phyloP scores from a whole-genome alignment of 1,284 basidiomycete species.

The Termitomyces sp. region DNA sequence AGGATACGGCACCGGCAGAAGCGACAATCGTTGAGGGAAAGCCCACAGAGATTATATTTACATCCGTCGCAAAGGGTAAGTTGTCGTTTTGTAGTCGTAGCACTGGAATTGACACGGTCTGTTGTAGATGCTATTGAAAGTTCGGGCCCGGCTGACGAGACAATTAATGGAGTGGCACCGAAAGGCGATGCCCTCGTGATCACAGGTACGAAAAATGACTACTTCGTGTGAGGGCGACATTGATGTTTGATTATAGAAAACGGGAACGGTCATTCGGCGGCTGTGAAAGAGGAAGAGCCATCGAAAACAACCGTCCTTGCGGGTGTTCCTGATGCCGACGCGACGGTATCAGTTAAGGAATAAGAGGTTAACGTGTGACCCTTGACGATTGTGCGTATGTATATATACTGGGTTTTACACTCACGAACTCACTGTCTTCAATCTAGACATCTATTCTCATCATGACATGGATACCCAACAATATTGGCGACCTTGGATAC shows the following conservation, averaged over 20 bases:
- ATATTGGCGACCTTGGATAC: constrained; percentile 1
- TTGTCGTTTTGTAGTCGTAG: not conserved
- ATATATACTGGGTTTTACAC: not conserved
- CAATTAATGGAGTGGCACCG: not conserved
- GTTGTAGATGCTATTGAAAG: not conserved
- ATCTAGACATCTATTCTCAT: not conserved
- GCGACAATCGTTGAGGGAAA: not conserved
- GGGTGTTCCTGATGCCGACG: not conserved
- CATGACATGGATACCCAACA: constrained; percentile 1
- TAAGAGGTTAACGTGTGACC: not conserved
- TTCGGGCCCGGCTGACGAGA: not conserved
- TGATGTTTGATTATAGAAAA: not conserved
- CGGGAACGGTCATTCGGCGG: not conserved
- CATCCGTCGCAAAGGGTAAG: not conserved
- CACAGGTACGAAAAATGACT: not conserved
- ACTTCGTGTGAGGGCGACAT: not conserved
- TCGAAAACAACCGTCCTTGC: not conserved
- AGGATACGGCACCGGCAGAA: not conserved
- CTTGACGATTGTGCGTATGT: not conserved
- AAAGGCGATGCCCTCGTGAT: not conserved
- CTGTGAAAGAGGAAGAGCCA: not conserved
- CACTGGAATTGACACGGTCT: not conserved
- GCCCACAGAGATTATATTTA: not conserved
- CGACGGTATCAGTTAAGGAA: not conserved
- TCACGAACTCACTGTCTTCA: not conserved